Percentiles rank a stretch among this genome's conserved stretches.
Evolutionary conservation across 75 land plant species (phyloP).

Genomic region (Pseudotsuga menziesii): DNA sequence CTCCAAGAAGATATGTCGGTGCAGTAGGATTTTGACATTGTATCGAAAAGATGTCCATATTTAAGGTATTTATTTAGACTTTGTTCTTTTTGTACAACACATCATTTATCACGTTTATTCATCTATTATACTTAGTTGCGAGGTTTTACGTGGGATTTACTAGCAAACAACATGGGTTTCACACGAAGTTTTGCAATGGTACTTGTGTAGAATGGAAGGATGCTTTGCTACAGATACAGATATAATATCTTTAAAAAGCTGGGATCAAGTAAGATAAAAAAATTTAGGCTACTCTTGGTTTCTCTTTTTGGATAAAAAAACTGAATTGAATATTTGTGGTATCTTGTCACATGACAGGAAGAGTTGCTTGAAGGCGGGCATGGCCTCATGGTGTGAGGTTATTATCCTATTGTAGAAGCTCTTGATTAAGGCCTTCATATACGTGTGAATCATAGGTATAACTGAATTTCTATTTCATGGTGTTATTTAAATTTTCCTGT

Average conservation of each 20-base stretch:
- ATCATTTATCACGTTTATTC: too few relatives aligned
- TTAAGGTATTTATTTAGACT: slow-evolving; percentile 21
- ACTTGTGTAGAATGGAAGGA: slow-evolving; percentile 48
- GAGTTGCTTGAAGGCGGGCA: slow-evolving; percentile 82
- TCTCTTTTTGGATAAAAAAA: too few relatives aligned
- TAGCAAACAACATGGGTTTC: slow-evolving; percentile 33
- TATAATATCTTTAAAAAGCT: slow-evolving; percentile 31
- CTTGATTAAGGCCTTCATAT: slow-evolving; percentile 72
- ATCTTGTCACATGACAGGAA: slow-evolving; percentile 36
- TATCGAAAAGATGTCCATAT: slow-evolving; percentile 38
- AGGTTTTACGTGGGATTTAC: too few relatives aligned
- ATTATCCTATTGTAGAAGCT: slow-evolving; percentile 57
- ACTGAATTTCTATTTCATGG: too few relatives aligned
- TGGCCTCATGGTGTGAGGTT: slow-evolving; percentile 78
- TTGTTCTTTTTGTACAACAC: too few relatives aligned
- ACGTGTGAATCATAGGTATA: slow-evolving; percentile 63
- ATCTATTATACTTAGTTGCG: too few relatives aligned
- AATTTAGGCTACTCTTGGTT: too few relatives aligned
- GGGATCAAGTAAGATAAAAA: slow-evolving; percentile 37
- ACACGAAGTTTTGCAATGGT: slow-evolving; percentile 45
- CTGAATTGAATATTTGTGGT: too few relatives aligned
- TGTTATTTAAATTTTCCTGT: too few relatives aligned
- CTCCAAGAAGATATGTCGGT: slow-evolving; percentile 35
- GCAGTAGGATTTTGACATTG: slow-evolving; percentile 21
- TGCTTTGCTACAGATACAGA: slow-evolving; percentile 62